These are phyloP conservation scores for Meyerozyma smithsonii DNA, from an alignment of 1,139 yeast genomes.

Conservation along the genomic window DNA sequence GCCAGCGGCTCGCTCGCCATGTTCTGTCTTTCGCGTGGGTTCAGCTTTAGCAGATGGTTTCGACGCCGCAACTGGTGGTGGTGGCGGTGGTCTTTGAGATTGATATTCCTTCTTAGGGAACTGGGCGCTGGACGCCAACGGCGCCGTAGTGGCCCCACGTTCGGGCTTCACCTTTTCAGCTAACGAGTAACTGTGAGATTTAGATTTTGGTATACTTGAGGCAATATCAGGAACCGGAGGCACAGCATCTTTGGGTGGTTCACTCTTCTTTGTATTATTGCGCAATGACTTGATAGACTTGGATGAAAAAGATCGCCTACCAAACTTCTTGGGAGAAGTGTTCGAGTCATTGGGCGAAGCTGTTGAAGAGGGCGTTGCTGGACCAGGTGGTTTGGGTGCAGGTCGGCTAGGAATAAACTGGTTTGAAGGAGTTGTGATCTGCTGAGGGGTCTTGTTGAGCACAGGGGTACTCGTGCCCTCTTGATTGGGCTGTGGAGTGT, in stretches of 20 bases:
- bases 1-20: constrained; percentile 4
- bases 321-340: constrained; percentile 18
- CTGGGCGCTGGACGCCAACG: constrained; percentile 27
- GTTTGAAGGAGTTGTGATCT: constrained; percentile 18
- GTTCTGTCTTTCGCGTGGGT: neutral
- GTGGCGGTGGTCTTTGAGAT: constrained; percentile 24
- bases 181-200: constrained; percentile 40
- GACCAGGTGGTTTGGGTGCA: constrained; percentile 53
- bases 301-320: constrained; percentile 33
- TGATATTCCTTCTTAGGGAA: constrained; percentile 27
- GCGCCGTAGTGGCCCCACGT: constrained; percentile 37
- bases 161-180: constrained; percentile 21
- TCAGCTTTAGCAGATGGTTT: constrained; percentile 11
- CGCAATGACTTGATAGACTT: constrained; percentile 35
- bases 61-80: constrained; percentile 12
- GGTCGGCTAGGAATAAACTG: constrained; percentile 65
- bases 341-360: constrained; percentile 9
- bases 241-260: constrained; percentile 7
- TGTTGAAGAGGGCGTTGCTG: constrained; percentile 9
- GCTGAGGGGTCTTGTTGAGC: constrained; percentile 2
- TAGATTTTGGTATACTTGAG: constrained; percentile 37
- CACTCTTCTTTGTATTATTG: constrained; percentile 15
- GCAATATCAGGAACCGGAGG: constrained; percentile 9
- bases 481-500: constrained; percentile 62
- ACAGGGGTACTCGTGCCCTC: neutral